Evolutionary conservation across 2,329 filamentous ascomycete genomes (phyloP), one percentile per base, ranked within the genome.

Genomic region (Rhynchosporium secalis): DNA sequence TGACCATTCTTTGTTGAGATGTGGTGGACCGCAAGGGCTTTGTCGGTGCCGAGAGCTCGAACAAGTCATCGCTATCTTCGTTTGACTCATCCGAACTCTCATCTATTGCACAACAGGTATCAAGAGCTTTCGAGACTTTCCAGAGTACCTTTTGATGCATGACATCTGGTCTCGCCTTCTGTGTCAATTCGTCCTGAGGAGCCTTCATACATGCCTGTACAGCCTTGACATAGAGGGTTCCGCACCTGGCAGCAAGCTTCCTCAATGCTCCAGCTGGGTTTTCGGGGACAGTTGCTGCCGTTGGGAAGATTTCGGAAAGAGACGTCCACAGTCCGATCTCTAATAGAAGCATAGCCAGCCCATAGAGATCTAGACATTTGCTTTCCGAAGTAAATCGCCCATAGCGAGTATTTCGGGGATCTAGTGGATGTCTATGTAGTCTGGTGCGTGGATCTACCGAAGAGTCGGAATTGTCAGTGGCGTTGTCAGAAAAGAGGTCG

Each of bases 291-390:
- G 67, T 56, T 31, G 67, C 61, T n/a, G 60, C 63, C 13, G 59
- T 63, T 26, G 71, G 68, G 58, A 73, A 71, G 43, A 75, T 68
- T 40, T 73, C 70, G 0, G 66, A 75, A 15, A 92, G 78, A 10
- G 85, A 86, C 3, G 83, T 85, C 90, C 90, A 94, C 8, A 93
- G 76, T 6, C 90, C 90, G 58, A 93, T 85, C 6, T 90, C 90
- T 2, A 92, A 78, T 0, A 94, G 79, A 3, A 92, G 77, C 76
- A 92, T 83, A 20, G 88, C 88, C 1, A 94, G 78, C 6, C 88
- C 87, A 72, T 92, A 92, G 2, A 93, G 77, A 64, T 93, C 90
- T 38, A 86, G 76, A 0, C 84, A 80, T 45, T 85, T 83, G 46
- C 81, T 82, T 60, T 86, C 83, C 1, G 81, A 78, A 4, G 79